phyloP scores from a whole-genome alignment of 2,329 filamentous ascomycete species.

The Aphanocladium album region DNA sequence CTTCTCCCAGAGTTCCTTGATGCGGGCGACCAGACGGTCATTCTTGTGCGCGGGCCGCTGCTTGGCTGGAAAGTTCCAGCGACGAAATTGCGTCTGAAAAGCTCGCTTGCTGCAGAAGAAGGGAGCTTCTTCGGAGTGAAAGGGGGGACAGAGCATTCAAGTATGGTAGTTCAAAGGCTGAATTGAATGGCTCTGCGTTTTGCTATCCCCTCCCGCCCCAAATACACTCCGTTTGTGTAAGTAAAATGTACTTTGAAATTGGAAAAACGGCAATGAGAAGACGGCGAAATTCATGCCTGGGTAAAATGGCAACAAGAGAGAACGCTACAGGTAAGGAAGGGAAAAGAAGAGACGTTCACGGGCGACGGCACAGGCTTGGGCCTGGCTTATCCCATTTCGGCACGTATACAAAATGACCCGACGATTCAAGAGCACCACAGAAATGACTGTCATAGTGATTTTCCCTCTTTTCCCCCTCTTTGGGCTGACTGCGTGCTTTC shows the following conservation, averaged over 20 bases:
- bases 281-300: background rate
- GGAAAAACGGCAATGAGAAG: background rate
- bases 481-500: conserved; percentile 8
- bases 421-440: background rate
- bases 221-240: conserved; percentile 15
- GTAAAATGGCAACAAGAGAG: background rate
- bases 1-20: conserved; percentile 72
- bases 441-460: background rate
- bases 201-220: conserved; percentile 1
- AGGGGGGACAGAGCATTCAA: conserved; percentile 1
- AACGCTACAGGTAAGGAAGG: background rate
- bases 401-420: background rate
- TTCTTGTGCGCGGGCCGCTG: conserved; percentile 69
- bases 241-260: conserved; percentile 4
- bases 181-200: background rate
- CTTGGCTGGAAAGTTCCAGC: conserved; percentile 75
- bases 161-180: background rate
- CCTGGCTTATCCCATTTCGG: background rate
- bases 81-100: conserved; percentile 70
- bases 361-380: background rate
- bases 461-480: background rate
- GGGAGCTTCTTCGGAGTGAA: conserved; percentile 8
- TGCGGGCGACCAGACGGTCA: conserved; percentile 57
- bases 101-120: conserved; percentile 59
- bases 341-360: background rate